Evolutionary conservation across 768 basidiomycete species (phyloP).

Genomic region (Kwoniella sp.): DNA sequence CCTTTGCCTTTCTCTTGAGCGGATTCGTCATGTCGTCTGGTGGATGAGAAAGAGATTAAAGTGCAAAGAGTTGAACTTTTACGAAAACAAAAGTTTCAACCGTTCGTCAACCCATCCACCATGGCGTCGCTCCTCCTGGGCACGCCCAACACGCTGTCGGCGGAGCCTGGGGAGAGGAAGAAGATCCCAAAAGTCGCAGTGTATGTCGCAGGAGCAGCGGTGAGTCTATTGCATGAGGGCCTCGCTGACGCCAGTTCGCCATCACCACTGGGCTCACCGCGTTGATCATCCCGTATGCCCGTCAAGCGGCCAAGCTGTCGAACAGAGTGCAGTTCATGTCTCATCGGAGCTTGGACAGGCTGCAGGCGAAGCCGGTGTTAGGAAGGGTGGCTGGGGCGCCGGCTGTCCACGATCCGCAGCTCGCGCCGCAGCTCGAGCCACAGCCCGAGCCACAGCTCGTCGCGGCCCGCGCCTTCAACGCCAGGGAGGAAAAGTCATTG

Average conservation of each 20-base stretch:
- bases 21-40: neutral
- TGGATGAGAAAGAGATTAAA: neutral
- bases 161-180: slow-evolving; percentile 11
- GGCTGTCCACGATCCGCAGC: too few species aligned
- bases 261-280: slow-evolving; percentile 31
- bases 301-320: slow-evolving; percentile 23
- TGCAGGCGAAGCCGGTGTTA: too few species aligned
- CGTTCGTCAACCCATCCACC: neutral
- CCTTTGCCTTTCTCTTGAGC: slow-evolving; percentile 26
- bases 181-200: slow-evolving; percentile 36
- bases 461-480: slow-evolving; percentile 33
- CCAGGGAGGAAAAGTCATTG: slow-evolving; percentile 19
- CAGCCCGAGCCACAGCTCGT: too few species aligned
- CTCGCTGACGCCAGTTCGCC: slow-evolving; percentile 21
- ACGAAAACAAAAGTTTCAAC: neutral
- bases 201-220: slow-evolving; percentile 36
- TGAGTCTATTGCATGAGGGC: slow-evolving; percentile 11
- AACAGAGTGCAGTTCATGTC: slow-evolving; percentile 24
- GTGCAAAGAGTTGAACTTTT: neutral
- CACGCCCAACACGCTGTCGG: neutral
- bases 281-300: slow-evolving; percentile 30
- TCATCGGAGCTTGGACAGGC: slow-evolving; percentile 18
- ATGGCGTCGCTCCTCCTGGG: slow-evolving; percentile 15
- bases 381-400: neutral
- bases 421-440: too few species aligned